Evolutionary conservation across 148 eudicot species (phyloP).

Genomic region (Polygonum aviculare): DNA sequence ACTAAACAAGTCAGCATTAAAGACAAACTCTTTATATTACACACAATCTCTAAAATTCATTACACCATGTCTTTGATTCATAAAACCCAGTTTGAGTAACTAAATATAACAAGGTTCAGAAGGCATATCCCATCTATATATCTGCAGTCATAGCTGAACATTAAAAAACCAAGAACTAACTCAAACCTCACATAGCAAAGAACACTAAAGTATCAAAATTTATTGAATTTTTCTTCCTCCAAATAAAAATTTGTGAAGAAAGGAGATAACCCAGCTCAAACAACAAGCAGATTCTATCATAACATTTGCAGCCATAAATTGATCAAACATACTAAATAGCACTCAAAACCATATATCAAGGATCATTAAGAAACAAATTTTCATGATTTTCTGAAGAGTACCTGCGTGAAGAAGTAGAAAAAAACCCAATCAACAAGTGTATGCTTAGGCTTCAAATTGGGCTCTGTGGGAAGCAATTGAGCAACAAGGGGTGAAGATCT

Average conservation of each 20-base stretch:
- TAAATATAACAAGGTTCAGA: background rate
- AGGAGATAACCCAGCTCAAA: background rate
- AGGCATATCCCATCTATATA: background rate
- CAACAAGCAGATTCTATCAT: background rate
- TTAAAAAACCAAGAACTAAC: background rate
- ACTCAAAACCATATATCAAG: background rate
- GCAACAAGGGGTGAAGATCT: slow-evolving; percentile 4
- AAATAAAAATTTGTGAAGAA: background rate
- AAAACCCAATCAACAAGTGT: background rate
- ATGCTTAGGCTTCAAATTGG: background rate
- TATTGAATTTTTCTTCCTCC: background rate
- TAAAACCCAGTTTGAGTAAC: background rate
- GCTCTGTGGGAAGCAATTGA: slow-evolving; percentile 2
- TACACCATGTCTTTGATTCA: background rate
- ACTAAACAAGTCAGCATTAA: background rate
- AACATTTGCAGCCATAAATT: background rate
- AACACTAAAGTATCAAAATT: background rate
- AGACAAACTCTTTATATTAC: background rate
- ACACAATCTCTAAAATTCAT: background rate
- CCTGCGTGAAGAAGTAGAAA: background rate
- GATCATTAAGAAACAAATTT: background rate
- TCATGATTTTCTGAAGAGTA: background rate
- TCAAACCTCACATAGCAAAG: background rate
- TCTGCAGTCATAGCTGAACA: background rate
- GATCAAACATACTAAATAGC: background rate